These are phyloP conservation scores for Fallopia convolvulus DNA, from an alignment of 148 eudicot species.

Conservation along the genomic window DNA sequence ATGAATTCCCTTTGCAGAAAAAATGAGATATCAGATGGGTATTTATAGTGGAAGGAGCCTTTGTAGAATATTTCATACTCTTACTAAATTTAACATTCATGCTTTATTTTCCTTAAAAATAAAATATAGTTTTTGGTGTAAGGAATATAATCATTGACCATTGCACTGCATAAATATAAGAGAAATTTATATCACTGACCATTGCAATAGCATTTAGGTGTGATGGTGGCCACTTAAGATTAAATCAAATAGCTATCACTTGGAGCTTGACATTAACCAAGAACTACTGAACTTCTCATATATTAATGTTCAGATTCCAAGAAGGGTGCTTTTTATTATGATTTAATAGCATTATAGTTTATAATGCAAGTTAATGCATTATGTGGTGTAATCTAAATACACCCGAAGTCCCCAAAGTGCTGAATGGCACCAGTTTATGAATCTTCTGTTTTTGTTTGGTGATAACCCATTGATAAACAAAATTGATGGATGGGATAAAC, in stretches of 20 bases:
- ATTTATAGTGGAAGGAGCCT: slow-evolving; percentile 3
- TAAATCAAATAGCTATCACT: neutral
- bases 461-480: neutral
- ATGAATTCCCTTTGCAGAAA: slow-evolving; percentile 1
- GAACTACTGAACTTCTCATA: neutral
- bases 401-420: neutral
- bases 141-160: slow-evolving; percentile 2
- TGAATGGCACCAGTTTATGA: neutral
- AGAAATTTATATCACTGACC: neutral
- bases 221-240: neutral
- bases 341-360: too few relatives aligned
- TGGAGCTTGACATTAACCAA: neutral
- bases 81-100: neutral
- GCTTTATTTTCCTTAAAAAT: neutral
- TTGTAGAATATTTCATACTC: neutral
- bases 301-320: neutral
- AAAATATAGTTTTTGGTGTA: slow-evolving; percentile 7
- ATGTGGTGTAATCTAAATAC: too few relatives aligned
- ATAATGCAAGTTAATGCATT: too few relatives aligned
- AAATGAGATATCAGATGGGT: neutral
- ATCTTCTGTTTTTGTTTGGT: neutral
- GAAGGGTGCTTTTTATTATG: neutral
- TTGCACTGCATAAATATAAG: neutral
- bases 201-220: neutral
- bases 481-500: neutral